Evolutionary conservation across 2,329 filamentous ascomycete genomes (phyloP).

Genomic region (Colletotrichum magnum): DNA sequence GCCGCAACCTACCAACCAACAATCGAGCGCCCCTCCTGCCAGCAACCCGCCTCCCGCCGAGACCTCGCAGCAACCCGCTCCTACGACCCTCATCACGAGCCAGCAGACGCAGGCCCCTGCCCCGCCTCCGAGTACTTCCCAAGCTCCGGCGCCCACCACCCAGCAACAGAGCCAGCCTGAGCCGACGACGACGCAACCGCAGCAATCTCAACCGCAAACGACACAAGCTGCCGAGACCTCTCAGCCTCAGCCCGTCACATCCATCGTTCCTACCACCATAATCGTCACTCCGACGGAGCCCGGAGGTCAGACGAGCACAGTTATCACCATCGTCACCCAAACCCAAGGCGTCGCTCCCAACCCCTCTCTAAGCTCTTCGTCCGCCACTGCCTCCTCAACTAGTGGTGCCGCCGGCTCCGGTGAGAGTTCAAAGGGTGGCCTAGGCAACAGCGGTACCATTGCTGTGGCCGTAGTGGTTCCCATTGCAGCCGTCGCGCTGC

Average conservation of each 20-base stretch:
- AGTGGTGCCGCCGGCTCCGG: conserved; percentile 46
- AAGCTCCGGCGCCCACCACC: conserved; percentile 33
- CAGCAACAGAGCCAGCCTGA: conserved; percentile 28
- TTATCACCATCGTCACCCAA: conserved; percentile 45
- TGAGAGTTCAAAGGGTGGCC: conserved; percentile 55
- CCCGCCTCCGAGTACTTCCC: conserved; percentile 40
- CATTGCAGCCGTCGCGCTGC: conserved; percentile 86
- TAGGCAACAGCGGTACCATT: conserved; percentile 79
- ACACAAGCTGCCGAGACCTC: conserved; percentile 6
- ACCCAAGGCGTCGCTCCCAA: conserved; percentile 18
- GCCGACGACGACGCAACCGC: conserved; percentile 20
- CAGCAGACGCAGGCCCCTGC: conserved; percentile 34
- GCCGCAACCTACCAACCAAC: conserved; percentile 20
- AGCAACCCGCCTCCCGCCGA: conserved; percentile 12
- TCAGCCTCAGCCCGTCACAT: conserved; percentile 15
- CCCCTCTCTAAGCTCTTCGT: conserved; percentile 41
- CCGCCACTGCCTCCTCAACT: conserved; percentile 48
- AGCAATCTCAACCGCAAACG: conserved; percentile 20
- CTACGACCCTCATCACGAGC: conserved; percentile 37
- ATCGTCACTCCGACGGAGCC: conserved; percentile 30
- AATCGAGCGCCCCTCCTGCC: conserved; percentile 22
- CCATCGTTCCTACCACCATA: conserved; percentile 20
- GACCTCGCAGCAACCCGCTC: conserved; percentile 34
- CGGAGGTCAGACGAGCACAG: conserved; percentile 43
- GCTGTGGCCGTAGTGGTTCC: conserved; percentile 95